Evolutionary conservation across 1,284 basidiomycete genomes (phyloP).

Genomic region (Butyriboletus appendiculatus): DNA sequence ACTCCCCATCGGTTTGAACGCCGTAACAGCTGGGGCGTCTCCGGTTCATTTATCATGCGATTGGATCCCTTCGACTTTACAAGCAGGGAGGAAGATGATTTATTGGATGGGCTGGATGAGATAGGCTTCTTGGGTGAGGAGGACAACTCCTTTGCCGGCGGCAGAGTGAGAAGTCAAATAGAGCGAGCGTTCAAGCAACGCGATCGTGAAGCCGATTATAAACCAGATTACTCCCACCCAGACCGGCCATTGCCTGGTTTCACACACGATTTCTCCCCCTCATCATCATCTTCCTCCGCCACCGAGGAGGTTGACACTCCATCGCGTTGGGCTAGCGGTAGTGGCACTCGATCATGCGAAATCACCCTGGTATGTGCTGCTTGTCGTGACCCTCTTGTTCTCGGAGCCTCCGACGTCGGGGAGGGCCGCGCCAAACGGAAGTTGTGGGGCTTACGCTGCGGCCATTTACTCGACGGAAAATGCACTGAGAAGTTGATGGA

Average conservation of each 20-base stretch:
- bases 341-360: constrained; percentile 18
- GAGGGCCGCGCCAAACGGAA: constrained; percentile 42
- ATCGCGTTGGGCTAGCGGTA: constrained; percentile 21
- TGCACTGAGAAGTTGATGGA: constrained; percentile 59
- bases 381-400: constrained; percentile 58
- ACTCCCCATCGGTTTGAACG: constrained; percentile 14
- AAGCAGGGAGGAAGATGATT: constrained; percentile 11
- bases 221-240: constrained; percentile 64
- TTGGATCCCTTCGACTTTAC: constrained; percentile 29
- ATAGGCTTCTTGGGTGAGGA: constrained; percentile 19
- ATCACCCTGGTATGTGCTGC: constrained; percentile 59
- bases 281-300: constrained; percentile 21
- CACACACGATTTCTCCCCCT: constrained; percentile 59
- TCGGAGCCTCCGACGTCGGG: constrained; percentile 37
- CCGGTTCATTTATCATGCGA: constrained; percentile 35
- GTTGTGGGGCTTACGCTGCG: constrained; percentile 71
- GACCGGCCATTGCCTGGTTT: constrained; percentile 54
- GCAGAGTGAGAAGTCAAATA: constrained; percentile 21
- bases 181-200: constrained; percentile 23
- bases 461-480: constrained; percentile 75
- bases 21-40: constrained; percentile 28
- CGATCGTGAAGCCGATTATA: constrained; percentile 43
- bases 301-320: constrained; percentile 27
- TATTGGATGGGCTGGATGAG: constrained; percentile 17
- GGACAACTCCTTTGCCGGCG: constrained; percentile 9